These are phyloP conservation scores for Phytopythium cucurbitacearum DNA, from an alignment of 352 stramenopile species.

Conservation along the genomic window DNA sequence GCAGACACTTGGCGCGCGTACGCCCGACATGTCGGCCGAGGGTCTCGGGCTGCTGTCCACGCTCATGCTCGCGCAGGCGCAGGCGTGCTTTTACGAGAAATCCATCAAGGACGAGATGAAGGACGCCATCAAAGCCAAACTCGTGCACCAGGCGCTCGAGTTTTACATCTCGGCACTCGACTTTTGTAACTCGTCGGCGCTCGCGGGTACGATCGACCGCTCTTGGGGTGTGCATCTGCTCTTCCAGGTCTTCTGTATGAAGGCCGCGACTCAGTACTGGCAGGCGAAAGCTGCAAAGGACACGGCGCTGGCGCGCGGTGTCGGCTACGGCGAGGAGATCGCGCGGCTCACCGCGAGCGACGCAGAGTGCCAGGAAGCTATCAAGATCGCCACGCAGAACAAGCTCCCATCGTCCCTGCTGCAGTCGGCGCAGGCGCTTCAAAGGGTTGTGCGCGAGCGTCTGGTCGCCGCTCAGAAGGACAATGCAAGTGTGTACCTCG, in stretches of 20 bases:
- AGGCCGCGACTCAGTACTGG: slow-evolving; percentile 73
- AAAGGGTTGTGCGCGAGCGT: slow-evolving; percentile 50
- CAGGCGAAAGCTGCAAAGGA: slow-evolving; percentile 66
- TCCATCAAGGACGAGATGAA: slow-evolving; percentile 87
- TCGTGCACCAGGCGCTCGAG: slow-evolving; percentile 73
- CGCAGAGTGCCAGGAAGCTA: slow-evolving; percentile 45
- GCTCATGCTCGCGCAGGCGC: slow-evolving; percentile 82
- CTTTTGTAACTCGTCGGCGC: slow-evolving; percentile 43
- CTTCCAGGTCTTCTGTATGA: slow-evolving; percentile 73
- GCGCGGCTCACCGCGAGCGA: slow-evolving; percentile 49
- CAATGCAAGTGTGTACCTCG: slow-evolving; percentile 79
- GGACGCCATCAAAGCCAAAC: slow-evolving; percentile 75
- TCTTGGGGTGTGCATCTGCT: slow-evolving; percentile 62
- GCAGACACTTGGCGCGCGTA: slow-evolving; percentile 33
- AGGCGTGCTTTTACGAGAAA: slow-evolving; percentile 92
- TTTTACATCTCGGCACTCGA: slow-evolving; percentile 58
- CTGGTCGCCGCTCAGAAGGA: slow-evolving; percentile 65
- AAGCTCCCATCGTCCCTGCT: slow-evolving; percentile 52
- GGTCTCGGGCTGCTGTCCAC: slow-evolving; percentile 62
- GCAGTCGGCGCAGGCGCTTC: slow-evolving; percentile 49
- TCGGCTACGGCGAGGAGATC: slow-evolving; percentile 79
- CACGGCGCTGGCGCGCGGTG: slow-evolving; percentile 36
- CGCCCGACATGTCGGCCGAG: slow-evolving; percentile 60
- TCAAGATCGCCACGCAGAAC: slow-evolving; percentile 56
- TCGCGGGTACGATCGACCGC: slow-evolving; percentile 49